Percentiles rank a stretch among this genome's conserved stretches.
phyloP scores from a whole-genome alignment of 495 filamentous ascomycete species.

The Penicillium antarcticum region DNA sequence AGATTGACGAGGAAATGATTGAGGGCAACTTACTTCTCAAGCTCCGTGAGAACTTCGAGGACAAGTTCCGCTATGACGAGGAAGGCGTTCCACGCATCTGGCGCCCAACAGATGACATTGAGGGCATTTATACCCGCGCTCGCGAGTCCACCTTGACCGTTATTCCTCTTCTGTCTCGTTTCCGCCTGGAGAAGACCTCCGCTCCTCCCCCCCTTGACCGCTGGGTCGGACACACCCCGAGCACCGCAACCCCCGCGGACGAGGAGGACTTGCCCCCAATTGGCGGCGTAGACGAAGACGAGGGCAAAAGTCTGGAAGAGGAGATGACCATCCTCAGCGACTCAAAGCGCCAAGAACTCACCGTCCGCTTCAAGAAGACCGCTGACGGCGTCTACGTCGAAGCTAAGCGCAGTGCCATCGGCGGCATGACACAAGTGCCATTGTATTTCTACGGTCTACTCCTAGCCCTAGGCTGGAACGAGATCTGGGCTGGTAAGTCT shows the following conservation, averaged over 20 bases:
- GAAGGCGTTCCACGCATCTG: slow-evolving; percentile 93
- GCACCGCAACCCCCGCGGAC: slow-evolving; percentile 70
- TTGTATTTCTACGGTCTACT: slow-evolving; percentile 90
- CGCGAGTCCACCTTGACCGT: slow-evolving; percentile 86
- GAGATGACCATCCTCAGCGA: slow-evolving; percentile 93
- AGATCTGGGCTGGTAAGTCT: slow-evolving; percentile 80
- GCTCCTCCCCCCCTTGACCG: slow-evolving; percentile 73
- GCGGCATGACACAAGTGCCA: slow-evolving; percentile 90
- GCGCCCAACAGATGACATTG: slow-evolving; percentile 96
- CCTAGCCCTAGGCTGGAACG: slow-evolving; percentile 93
- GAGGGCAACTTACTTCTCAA: slow-evolving; percentile 95
- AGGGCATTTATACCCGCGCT: slow-evolving; percentile 85
- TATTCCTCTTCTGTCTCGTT: slow-evolving; percentile 85
- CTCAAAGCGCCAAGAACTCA: slow-evolving; percentile 80
- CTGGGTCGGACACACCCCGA: slow-evolving; percentile 80
- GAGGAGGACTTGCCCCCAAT: slow-evolving; percentile 87
- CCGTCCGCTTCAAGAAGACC: slow-evolving; percentile 94
- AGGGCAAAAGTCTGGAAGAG: slow-evolving; percentile 88
- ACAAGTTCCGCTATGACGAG: slow-evolving; percentile 98
- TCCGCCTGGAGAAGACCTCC: slow-evolving; percentile 66
- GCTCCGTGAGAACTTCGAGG: slow-evolving; percentile 96
- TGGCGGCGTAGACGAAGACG: slow-evolving; percentile 87
- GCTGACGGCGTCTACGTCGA: slow-evolving; percentile 97
- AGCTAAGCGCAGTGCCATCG: slow-evolving; percentile 93
- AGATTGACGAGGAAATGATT: slow-evolving; percentile 96